Base-by-base conservation (phyloP, 2,329 filamentous ascomycete species). In the Neofusicoccum umdonicola region DNA sequence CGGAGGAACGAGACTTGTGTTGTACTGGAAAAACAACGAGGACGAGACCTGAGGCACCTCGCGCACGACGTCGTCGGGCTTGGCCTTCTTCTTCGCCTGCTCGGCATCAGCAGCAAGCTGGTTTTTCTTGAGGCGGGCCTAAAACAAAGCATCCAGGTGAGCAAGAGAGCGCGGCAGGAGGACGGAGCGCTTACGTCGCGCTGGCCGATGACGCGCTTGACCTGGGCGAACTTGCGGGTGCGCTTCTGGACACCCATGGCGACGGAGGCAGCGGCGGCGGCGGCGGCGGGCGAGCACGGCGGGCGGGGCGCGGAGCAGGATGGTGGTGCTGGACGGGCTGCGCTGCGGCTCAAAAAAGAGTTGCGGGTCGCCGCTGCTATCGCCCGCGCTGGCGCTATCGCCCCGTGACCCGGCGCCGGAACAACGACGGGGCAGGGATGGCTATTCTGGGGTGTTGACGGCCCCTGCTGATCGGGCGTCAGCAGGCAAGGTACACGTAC, bases 201-300 rank as follows among this genome's bases (percentile, higher is more conserved):
- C 73, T 90, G 87, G 56, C 91, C 89, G 71, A 97, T 93, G 62
- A 97, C 82, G 70, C 92, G 85, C 82, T 97, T 96, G 74, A 93
- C 88, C 47, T 72, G 69, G 66, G 88, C 94, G 77, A 97, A 98
- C 82, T 97, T 97, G 82, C 93, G 88, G 62, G 92, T 96, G 77
- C 89, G 92, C 83, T 96, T 97, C 68, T 89, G 87, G 70, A 93
- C 87, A 80, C 93, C 93, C 94, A 97, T 97, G 41, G 67, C 77
- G 70, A 69, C 64, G 66, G 66, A 61, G 65, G 35, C 34, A 65
- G 27, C 17, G 15, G 22, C 9, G 31, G 22, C 19, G 11, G 34
- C 7, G 15, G 37, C 22, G 22, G 22, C 22, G 22, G 22, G 22
- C 22, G 22, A 22, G 22, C 22, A 22, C 22, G 31, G 22, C 17